Evolutionary conservation across 108 stramenopile genomes (phyloP).

Genomic region (Skeletonema grethae): DNA sequence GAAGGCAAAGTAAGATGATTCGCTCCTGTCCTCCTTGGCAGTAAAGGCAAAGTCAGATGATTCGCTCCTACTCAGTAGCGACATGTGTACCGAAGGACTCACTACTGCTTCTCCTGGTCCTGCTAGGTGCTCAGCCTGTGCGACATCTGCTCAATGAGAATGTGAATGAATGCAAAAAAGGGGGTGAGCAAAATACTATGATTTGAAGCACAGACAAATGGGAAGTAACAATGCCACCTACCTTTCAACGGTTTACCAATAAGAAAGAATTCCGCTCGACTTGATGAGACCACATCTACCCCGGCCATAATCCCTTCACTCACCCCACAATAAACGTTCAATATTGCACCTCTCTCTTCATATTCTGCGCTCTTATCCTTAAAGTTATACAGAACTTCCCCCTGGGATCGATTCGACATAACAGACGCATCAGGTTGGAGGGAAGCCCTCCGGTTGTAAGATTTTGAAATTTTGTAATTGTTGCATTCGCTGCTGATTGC

Average conservation of each 20-base stretch:
- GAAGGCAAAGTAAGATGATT: slow-evolving; percentile 12
- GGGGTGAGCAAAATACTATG: too few species aligned
- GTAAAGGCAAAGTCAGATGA: slow-evolving; percentile 15
- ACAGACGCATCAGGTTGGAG: background rate
- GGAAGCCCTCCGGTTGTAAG: slow-evolving; percentile 9
- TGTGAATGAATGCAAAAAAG: background rate
- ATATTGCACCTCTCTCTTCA: slow-evolving; percentile 18
- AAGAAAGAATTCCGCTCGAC: slow-evolving; percentile 36
- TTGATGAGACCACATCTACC: slow-evolving; percentile 24
- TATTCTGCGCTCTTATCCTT: slow-evolving; percentile 23
- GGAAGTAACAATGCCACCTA: background rate
- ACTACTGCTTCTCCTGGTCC: slow-evolving; percentile 28
- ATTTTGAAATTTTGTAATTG: slow-evolving; percentile 21
- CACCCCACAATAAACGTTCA: slow-evolving; percentile 37
- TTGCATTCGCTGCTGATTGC: slow-evolving; percentile 30
- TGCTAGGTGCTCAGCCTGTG: slow-evolving; percentile 19
- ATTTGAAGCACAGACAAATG: too few species aligned
- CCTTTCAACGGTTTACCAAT: slow-evolving; percentile 32
- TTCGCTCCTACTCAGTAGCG: background rate
- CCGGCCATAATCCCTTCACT: slow-evolving; percentile 31
- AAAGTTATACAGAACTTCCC: slow-evolving; percentile 11
- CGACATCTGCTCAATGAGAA: slow-evolving; percentile 10
- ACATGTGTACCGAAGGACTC: slow-evolving; percentile 21
- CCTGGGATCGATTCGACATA: background rate
- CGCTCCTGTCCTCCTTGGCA: background rate